phyloP scores from a whole-genome alignment of 2,329 filamentous ascomycete genomes.

The Colletotrichum sp. region DNA sequence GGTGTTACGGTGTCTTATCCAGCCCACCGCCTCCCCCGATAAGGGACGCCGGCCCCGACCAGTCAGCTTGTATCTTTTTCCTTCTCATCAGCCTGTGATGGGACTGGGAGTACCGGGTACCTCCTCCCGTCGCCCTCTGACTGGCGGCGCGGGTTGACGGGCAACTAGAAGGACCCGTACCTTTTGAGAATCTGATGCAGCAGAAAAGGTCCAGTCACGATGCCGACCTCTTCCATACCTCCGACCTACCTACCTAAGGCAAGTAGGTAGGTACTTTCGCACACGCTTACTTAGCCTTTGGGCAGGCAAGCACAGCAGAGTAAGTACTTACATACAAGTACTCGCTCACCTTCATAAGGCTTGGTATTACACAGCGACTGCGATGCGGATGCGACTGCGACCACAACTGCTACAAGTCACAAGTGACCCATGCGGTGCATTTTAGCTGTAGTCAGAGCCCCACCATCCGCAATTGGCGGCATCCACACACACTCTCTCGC shows the following conservation, averaged over 20 bases:
- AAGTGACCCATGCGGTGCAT: neutral
- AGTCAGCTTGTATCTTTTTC: conserved; percentile 8
- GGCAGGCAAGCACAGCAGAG: neutral
- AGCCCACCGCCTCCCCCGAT: conserved; percentile 8
- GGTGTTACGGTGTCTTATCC: conserved; percentile 10
- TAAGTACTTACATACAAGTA: neutral
- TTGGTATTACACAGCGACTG: neutral
- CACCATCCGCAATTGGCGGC: conserved; percentile 23
- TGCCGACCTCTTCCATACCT: neutral
- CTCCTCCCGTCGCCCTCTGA: neutral
- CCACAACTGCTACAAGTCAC: neutral
- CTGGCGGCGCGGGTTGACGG: neutral
- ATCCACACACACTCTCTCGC: conserved; percentile 7
- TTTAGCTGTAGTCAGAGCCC: conserved; percentile 3
- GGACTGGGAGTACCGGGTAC: neutral
- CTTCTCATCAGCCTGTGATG: neutral
- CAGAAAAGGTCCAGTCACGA: neutral
- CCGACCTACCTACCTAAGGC: neutral
- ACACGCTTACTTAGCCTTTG: neutral
- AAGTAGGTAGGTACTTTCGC: neutral
- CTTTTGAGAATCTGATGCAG: neutral
- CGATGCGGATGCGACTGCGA: neutral
- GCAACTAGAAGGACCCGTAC: neutral
- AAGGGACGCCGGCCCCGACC: conserved; percentile 1
- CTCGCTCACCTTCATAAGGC: neutral